phyloP scores from a whole-genome alignment of 352 stramenopile species.

The Phytophthora cryptogea region DNA sequence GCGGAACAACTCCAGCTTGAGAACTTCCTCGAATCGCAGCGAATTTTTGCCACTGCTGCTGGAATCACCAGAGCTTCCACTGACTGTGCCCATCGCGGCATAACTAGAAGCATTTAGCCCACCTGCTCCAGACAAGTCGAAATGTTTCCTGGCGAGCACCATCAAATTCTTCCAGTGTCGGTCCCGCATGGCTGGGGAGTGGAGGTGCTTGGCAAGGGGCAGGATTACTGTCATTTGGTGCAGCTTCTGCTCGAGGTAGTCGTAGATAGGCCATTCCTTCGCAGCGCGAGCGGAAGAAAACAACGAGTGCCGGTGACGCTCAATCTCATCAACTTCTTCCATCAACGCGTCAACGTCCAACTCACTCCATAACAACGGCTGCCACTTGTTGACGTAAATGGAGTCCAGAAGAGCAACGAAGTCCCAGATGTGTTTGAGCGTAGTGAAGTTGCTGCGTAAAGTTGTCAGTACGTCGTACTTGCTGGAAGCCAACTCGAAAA shows the following conservation, averaged over 20 bases:
- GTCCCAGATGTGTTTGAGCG: slow-evolving; percentile 94
- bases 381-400: slow-evolving; percentile 83
- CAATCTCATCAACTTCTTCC: slow-evolving; percentile 88
- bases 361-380: slow-evolving; percentile 86
- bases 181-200: slow-evolving; percentile 87
- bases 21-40: slow-evolving; percentile 92
- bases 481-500: slow-evolving; percentile 92
- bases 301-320: slow-evolving; percentile 57
- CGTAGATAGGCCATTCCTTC: slow-evolving; percentile 95
- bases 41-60: slow-evolving; percentile 26
- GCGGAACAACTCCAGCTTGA: slow-evolving; percentile 91
- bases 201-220: slow-evolving; percentile 89
- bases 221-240: slow-evolving; percentile 93
- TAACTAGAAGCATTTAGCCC: slow-evolving; percentile 24
- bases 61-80: slow-evolving; percentile 10
- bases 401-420: slow-evolving; percentile 89
- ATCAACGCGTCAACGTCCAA: slow-evolving; percentile 90
- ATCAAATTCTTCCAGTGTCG: slow-evolving; percentile 91
- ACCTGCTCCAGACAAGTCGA: slow-evolving; percentile 55
- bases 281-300: slow-evolving; percentile 59
- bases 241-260: slow-evolving; percentile 89
- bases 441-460: slow-evolving; percentile 85
- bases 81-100: slow-evolving; percentile 9
- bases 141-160: slow-evolving; percentile 87
- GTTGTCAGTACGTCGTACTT: slow-evolving; percentile 82